Evolutionary conservation across 2,329 filamentous ascomycete genomes (phyloP).

Genomic region (Ustilaginoidea virens): DNA sequence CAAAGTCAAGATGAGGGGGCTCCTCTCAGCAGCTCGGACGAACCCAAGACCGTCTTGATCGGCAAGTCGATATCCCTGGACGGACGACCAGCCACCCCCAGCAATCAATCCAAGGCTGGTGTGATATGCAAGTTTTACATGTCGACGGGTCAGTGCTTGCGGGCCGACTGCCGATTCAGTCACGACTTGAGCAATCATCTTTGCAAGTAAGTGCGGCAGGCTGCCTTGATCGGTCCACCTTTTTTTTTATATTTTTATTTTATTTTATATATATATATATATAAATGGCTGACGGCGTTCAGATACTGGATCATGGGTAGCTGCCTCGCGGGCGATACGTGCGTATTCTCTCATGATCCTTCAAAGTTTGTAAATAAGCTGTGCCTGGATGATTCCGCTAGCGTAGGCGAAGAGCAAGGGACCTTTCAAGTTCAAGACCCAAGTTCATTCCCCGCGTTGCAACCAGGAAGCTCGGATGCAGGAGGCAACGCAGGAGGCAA

Average conservation of each 20-base stretch:
- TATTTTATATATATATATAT: not conserved
- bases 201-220: conserved; percentile 69
- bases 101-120: conserved; percentile 61
- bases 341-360: conserved; percentile 94
- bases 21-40: conserved; percentile 25
- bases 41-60: conserved; percentile 57
- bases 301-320: conserved; percentile 96
- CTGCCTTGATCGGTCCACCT: not conserved
- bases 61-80: conserved; percentile 79
- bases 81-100: conserved; percentile 61
- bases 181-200: conserved; percentile 92
- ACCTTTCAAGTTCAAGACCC: conserved; percentile 71
- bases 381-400: conserved; percentile 49
- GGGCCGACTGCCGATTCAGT: conserved; percentile 92
- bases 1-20: conserved; percentile 29
- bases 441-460: conserved; percentile 69
- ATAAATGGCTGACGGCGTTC: conserved; percentile 2
- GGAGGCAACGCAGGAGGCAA: no score
- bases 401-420: conserved; percentile 44
- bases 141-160: conserved; percentile 85
- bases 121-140: conserved; percentile 97
- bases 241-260: not conserved
- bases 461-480: no score
- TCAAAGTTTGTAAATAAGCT: conserved; percentile 73
- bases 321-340: conserved; percentile 83